Evolutionary conservation across 495 filamentous ascomycete genomes (phyloP).

Genomic region (Pyrenula massariospora): DNA sequence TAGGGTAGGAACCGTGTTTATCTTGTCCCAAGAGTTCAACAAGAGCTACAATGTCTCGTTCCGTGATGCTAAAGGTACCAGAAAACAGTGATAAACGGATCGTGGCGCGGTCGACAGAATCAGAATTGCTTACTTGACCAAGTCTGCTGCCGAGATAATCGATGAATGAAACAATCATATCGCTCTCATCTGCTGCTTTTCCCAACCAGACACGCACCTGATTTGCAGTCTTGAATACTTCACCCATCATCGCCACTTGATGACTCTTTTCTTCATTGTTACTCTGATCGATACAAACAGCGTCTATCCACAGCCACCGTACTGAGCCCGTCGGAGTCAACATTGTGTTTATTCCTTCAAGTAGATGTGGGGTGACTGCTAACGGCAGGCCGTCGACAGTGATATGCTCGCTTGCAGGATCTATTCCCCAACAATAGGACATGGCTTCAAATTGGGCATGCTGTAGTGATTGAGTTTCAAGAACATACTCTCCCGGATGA

Average conservation of each 20-base stretch:
- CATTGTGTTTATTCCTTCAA: not conserved
- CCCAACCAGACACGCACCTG: not conserved
- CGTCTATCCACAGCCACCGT: constrained; percentile 5
- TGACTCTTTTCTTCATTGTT: constrained; percentile 2
- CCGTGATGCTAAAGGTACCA: too few species aligned
- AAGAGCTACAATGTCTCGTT: too few species aligned
- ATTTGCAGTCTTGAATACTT: constrained; percentile 2
- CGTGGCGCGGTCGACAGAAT: too few species aligned
- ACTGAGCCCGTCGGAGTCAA: not conserved
- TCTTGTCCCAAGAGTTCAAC: too few species aligned
- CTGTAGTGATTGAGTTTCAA: not conserved
- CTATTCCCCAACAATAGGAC: not conserved
- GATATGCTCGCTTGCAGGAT: not conserved
- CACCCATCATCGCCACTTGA: constrained; percentile 2
- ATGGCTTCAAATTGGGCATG: not conserved
- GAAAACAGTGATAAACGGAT: too few species aligned
- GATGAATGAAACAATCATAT: not conserved
- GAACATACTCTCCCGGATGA: not conserved
- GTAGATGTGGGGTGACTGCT: not conserved
- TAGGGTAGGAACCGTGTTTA: too few species aligned
- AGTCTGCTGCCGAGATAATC: not conserved
- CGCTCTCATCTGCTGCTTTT: not conserved
- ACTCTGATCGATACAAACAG: constrained; percentile 4
- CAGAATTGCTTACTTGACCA: too few species aligned
- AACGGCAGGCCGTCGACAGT: not conserved